These are phyloP conservation scores for Calamus simplicifolius DNA, from an alignment of 176 grass and related monocot genomes.

Conservation along the genomic window DNA sequence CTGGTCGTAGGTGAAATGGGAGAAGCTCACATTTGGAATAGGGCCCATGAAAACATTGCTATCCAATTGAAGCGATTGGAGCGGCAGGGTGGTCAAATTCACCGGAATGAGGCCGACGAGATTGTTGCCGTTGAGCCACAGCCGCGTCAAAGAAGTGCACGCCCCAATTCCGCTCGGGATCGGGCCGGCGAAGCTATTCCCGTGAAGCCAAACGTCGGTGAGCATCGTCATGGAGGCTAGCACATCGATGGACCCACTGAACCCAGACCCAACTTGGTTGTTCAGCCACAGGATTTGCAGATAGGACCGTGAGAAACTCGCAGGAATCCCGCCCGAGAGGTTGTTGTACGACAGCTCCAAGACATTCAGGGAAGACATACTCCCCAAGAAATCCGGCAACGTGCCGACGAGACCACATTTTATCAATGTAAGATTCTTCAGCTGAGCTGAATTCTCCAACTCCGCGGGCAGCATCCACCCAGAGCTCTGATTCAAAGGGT, in stretches of 20 bases:
- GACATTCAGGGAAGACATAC: constrained; percentile 27
- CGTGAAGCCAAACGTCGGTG: constrained; percentile 67
- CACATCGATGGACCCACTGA: constrained; percentile 53
- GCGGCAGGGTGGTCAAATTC: constrained; percentile 28
- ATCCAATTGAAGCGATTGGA: constrained; percentile 50
- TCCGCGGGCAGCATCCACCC: constrained; percentile 40
- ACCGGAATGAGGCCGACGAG: constrained; percentile 58
- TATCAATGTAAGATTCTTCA: constrained; percentile 32
- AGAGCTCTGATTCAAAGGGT: constrained; percentile 37
- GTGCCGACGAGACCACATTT: constrained; percentile 38
- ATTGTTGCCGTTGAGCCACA: constrained; percentile 65
- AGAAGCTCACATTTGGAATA: constrained; percentile 32
- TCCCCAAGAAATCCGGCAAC: constrained; percentile 42
- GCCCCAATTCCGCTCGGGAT: constrained; percentile 43
- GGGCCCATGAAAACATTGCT: constrained; percentile 72
- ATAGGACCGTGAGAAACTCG: constrained; percentile 18
- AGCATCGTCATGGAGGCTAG: constrained; percentile 40
- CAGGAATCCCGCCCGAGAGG: constrained; percentile 46
- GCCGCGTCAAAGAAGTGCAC: constrained; percentile 24
- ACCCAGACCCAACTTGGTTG: constrained; percentile 47
- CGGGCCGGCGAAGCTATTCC: constrained; percentile 62
- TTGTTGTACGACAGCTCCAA: constrained; percentile 68
- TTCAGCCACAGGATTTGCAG: constrained; percentile 76
- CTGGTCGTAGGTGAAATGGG: constrained; percentile 31
- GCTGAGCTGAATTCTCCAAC: constrained; percentile 31